Conservation (phyloP, 768 basidiomycete genomes). For the Leccinum imitatum region DNA sequence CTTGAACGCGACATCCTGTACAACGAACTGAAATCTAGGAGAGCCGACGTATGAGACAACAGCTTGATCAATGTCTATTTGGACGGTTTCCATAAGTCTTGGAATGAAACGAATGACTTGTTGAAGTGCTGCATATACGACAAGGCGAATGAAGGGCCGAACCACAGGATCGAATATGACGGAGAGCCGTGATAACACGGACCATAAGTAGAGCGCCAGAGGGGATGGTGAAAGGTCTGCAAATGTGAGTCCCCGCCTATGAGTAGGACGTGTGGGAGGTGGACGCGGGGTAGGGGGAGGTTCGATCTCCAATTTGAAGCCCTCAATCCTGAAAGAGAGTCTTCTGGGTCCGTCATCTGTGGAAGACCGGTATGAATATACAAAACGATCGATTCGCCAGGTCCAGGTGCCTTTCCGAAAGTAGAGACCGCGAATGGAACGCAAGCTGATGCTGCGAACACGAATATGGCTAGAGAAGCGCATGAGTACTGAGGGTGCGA, state of each 20-base stretch:
- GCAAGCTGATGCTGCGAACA: constrained; percentile 69
- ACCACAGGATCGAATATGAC: constrained; percentile 54
- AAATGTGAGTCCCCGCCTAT: constrained; percentile 44
- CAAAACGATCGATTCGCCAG: constrained; percentile 68
- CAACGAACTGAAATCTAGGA: constrained; percentile 51
- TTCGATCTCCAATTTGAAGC: constrained; percentile 53
- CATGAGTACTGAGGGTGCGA: constrained; percentile 63
- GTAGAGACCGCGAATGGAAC: constrained; percentile 77
- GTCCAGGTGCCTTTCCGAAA: constrained; percentile 54
- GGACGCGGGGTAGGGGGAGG: constrained; percentile 18
- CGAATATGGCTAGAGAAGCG: constrained; percentile 60
- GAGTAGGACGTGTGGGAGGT: constrained; percentile 20
- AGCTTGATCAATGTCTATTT: constrained; percentile 63
- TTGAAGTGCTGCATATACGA: constrained; percentile 54
- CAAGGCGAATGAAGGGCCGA: constrained; percentile 58
- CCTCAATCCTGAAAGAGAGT: constrained; percentile 63
- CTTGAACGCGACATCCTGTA: constrained; percentile 51
- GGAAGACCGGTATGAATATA: constrained; percentile 52
- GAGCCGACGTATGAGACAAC: constrained; percentile 50
- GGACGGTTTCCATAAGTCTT: constrained; percentile 62
- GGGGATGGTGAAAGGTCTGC: constrained; percentile 39
- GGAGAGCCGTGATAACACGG: constrained; percentile 37
- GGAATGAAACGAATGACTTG: constrained; percentile 65
- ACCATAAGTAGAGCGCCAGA: constrained; percentile 35
- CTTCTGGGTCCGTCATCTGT: constrained; percentile 49